Base-by-base conservation (phyloP, 352 stramenopile species). In the Phytophthora megakarya region DNA sequence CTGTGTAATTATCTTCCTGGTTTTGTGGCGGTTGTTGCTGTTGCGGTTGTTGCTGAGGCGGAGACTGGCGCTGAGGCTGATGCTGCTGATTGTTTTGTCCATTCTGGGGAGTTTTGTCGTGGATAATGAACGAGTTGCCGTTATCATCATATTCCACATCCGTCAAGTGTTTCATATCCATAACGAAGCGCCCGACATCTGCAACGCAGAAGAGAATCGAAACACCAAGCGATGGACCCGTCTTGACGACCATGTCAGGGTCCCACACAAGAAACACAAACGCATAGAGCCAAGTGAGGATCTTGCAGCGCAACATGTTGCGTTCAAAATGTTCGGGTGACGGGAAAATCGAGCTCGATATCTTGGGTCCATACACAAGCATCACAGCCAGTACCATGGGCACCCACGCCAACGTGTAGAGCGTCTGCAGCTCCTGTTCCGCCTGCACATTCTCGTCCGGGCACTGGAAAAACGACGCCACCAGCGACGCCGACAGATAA, bases 381-480 rank as follows among this genome's bases (percentile, higher is more conserved):
- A 81, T 43, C 4, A 74, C 23, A 12, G 76, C 69, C 15, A 84
- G 53, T 26, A 74, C 22, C 32, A 87, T 57, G 1, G 84, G 84
- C 35, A 80, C 60, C 84, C 84, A 91, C 15, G 76, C 71, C 66
- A 90, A 63, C 39, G 74, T 79, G 59, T 85, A 86, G 37, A 91
- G 73, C 53, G 81, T 87, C 72, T 86, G 65, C 51, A 93, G 76
- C 48, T 93, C 84, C 67, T 91, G 74, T 38, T 84, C 77, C 37
- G 82, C 84, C 35, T 85, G 78, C 30, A 75, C 51, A 3, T 16
- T 51, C 33, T 67, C 49, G 37, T 88, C 75, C 13, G 75, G 69
- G 47, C 71, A 87, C 58, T 93, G 78, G 51, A 93, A 93, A 55
- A 93, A 88, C 32, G 78, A 86, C 38, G 82, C 69, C 46, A 84